These are phyloP conservation scores for Trichoderma simmonsii DNA, from an alignment of 2,329 filamentous ascomycete genomes.

Conservation along the genomic window DNA sequence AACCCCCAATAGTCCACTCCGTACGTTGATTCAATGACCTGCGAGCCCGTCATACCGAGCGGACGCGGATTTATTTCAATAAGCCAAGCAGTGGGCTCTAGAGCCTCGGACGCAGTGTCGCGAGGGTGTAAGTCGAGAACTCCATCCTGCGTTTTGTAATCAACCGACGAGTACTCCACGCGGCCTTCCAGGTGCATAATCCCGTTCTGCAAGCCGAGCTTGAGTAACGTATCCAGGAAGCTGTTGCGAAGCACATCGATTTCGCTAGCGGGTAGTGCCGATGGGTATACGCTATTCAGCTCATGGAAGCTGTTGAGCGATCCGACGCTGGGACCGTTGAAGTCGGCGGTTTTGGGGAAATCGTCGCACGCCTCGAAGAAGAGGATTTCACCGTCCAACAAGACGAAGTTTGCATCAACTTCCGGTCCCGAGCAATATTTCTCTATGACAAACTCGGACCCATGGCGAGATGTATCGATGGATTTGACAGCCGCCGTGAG, in stretches of 20 bases:
- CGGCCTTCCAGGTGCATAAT: not conserved
- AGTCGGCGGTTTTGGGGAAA: conserved; percentile 21
- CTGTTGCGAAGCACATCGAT: not conserved
- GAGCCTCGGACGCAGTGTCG: not conserved
- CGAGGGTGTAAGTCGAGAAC: not conserved
- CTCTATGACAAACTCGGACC: conserved; percentile 22
- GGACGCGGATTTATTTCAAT: conserved; percentile 25
- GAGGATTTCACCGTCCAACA: conserved; percentile 23
- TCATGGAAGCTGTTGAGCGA: conserved; percentile 18
- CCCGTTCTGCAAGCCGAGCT: not conserved
- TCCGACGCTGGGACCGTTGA: conserved; percentile 8
- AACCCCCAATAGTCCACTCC: conserved; percentile 22
- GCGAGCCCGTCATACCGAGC: conserved; percentile 19
- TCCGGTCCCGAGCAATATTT: conserved; percentile 25
- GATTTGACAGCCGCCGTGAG: not conserved
- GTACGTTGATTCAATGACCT: conserved; percentile 21
- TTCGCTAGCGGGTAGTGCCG: not conserved
- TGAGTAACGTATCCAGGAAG: not conserved
- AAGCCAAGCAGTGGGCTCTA: not conserved
- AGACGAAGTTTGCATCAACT: conserved; percentile 24
- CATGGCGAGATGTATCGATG: conserved; percentile 17
- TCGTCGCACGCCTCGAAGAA: conserved; percentile 25
- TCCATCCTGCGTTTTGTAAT: not conserved
- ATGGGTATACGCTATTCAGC: conserved; percentile 16
- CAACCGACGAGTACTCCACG: not conserved